These are phyloP conservation scores for Phytophthora citricola DNA, from an alignment of 352 stramenopile species.

Conservation along the genomic window DNA sequence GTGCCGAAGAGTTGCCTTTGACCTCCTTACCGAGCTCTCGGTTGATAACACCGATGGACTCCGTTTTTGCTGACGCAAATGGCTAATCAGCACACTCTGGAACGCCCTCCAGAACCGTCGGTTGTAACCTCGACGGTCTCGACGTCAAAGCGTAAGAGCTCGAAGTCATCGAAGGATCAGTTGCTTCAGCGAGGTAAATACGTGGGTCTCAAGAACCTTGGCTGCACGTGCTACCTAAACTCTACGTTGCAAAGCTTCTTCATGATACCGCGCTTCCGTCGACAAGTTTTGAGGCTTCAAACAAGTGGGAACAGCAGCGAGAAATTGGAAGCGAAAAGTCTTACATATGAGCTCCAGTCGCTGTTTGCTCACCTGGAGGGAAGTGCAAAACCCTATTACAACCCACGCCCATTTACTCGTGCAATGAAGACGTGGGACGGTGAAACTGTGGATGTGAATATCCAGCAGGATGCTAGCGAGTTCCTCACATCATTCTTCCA, in stretches of 20 bases:
- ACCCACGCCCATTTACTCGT: slow-evolving; percentile 76
- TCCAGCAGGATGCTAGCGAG: slow-evolving; percentile 94
- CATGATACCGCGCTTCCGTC: slow-evolving; percentile 93
- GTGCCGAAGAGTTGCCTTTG: slow-evolving; percentile 78
- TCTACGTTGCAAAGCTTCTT: slow-evolving; percentile 95
- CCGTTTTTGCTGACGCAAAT: slow-evolving; percentile 77
- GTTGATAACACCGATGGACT: slow-evolving; percentile 68
- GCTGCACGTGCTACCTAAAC: slow-evolving; percentile 97
- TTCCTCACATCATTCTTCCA: slow-evolving; percentile 95
- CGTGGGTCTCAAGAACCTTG: slow-evolving; percentile 94
- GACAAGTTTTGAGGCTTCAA: slow-evolving; percentile 82
- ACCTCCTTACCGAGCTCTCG: slow-evolving; percentile 74
- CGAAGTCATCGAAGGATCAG: slow-evolving; percentile 52
- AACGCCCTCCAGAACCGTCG: slow-evolving; percentile 44
- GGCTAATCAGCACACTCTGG: slow-evolving; percentile 76
- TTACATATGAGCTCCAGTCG: slow-evolving; percentile 91
- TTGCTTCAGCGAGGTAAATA: slow-evolving; percentile 78
- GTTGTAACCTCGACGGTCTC: slow-evolving; percentile 27
- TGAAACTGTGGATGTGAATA: slow-evolving; percentile 87
- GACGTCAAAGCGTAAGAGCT: slow-evolving; percentile 60
- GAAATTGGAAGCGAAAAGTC: slow-evolving; percentile 33
- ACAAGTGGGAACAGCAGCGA: slow-evolving; percentile 18
- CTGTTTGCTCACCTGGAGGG: slow-evolving; percentile 91
- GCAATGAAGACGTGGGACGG: slow-evolving; percentile 92
- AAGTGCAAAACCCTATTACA: slow-evolving; percentile 88